Conservation (phyloP, 2,329 filamentous ascomycete genomes). For the Botrytis squamosa region DNA sequence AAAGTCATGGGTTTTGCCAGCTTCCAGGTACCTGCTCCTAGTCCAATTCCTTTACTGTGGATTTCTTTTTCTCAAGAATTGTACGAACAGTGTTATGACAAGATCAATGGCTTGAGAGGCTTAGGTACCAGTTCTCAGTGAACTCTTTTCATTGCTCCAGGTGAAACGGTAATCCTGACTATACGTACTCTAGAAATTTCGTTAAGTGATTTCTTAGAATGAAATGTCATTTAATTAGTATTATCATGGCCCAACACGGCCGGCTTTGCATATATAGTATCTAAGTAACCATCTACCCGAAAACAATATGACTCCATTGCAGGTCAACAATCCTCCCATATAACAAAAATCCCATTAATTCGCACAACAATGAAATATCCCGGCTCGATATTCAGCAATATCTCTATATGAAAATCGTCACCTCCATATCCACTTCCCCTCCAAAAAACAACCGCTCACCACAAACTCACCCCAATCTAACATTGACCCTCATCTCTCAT, state of each 20-base stretch:
- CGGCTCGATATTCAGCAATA: neutral
- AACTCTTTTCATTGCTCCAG: neutral
- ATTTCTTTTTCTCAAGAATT: neutral
- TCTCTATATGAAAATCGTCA: no score
- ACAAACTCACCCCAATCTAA: no score
- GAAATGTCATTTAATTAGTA: neutral
- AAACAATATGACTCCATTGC: neutral
- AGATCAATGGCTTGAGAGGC: neutral
- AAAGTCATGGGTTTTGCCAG: neutral
- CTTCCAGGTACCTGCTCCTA: neutral
- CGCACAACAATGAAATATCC: neutral
- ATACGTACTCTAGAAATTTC: neutral
- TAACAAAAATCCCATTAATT: neutral
- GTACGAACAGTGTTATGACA: neutral
- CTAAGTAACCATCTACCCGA: neutral
- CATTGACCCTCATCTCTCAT: neutral
- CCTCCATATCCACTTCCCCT: no score
- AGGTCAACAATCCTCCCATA: neutral
- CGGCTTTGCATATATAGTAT: neutral
- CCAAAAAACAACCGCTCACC: neutral
- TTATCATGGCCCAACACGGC: neutral
- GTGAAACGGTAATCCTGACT: neutral
- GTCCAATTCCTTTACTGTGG: neutral
- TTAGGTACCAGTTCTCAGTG: neutral
- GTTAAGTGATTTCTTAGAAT: neutral